Base-by-base conservation (phyloP, 2,329 filamentous ascomycete genomes). In the Cladosporium sp. region DNA sequence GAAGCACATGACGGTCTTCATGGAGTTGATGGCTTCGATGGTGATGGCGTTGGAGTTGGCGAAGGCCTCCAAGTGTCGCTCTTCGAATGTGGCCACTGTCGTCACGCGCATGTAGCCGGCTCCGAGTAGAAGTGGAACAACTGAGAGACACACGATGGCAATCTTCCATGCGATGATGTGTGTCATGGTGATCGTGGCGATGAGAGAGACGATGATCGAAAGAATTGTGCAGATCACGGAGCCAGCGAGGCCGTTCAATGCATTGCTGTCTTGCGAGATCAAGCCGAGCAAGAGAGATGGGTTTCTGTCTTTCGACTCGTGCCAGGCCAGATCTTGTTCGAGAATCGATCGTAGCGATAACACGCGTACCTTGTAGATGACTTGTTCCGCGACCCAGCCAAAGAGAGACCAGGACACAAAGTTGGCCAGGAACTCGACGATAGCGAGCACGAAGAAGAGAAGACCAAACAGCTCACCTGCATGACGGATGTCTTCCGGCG, bases 151-250 rank as follows among this genome's bases (percentile, higher is more conserved):
- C 3, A 90, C 85, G 12, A 90, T 68, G 0, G 85, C 85, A 53
- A 90, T 87, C 60, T 81, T 85, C 86, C 86, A 90, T 2, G 83
- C 83, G 40, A 90, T 73, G 38, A 88, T 79, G 54, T 86, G 83
- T 0, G 84, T 81, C 8, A 89, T 62, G 25, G 85, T 78, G 49
- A 88, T 82, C 1, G 82, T 84, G 0, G 78, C 80, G 13, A 88
- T 55, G 22, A 88, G 79, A 63, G 86, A 88, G 54, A 88, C 76
- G 3, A 78, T 57, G 18, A 86, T 84, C 0, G 84, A 82, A 51
- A 88, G 80, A 16, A 86, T 68, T 0, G 82, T 86, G 5, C 85
- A 84, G 49, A 88, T 74, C 33, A 86, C 83, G 4, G 82, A 84
- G 8, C 85, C 85, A 49, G 80, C 85, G 55, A 90, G 76, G 0